These are phyloP conservation scores for Ambrosia artemisiifolia DNA, from an alignment of 129 eudicot genomes.

Conservation along the genomic window DNA sequence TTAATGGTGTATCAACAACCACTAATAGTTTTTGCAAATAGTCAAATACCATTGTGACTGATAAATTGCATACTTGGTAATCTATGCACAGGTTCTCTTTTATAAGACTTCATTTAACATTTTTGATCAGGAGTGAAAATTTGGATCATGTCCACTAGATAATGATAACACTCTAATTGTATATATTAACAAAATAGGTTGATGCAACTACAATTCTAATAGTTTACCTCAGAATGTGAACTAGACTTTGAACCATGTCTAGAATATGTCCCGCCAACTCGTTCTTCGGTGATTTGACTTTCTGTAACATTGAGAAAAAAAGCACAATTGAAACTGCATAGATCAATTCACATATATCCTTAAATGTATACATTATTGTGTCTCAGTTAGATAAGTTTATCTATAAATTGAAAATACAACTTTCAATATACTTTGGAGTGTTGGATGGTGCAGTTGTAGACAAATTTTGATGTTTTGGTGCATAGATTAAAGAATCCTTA, in stretches of 20 bases:
- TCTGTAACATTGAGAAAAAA: slow-evolving; percentile 46
- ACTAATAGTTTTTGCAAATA: not conserved
- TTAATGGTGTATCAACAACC: not conserved
- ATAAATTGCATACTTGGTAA: not conserved
- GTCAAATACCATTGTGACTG: not conserved
- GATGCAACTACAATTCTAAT: not conserved
- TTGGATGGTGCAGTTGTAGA: no score
- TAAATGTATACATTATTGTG: no score
- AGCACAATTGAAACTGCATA: not conserved
- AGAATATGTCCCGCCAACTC: slow-evolving; percentile 27
- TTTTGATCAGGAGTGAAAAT: not conserved
- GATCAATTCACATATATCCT: not conserved
- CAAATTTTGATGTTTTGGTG: no score
- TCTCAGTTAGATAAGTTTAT: no score
- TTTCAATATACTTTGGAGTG: no score
- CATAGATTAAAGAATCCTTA: no score
- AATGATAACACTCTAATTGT: not conserved
- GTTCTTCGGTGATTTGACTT: slow-evolving; percentile 45
- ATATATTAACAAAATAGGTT: not conserved
- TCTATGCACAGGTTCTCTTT: not conserved
- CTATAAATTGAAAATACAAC: no score
- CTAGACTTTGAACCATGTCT: slow-evolving; percentile 33
- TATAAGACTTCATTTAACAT: not conserved
- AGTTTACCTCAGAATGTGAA: slow-evolving; percentile 38
- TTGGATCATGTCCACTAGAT: not conserved